phyloP scores from a whole-genome alignment of 345 rosid species.

The Brassica incana region DNA sequence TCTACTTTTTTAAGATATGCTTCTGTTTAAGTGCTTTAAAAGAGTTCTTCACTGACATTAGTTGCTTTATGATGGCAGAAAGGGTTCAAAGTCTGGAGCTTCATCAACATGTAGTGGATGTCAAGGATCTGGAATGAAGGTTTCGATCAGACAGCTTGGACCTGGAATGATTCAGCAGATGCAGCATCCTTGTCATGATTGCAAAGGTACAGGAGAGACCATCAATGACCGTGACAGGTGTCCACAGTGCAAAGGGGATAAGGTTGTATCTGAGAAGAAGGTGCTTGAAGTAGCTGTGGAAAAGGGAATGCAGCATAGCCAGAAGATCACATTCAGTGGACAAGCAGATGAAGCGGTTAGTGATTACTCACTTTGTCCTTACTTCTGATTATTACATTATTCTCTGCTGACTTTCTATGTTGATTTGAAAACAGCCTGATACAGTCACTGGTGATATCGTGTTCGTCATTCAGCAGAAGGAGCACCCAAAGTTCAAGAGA shows the following conservation, averaged over 20 bases:
- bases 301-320: conserved; percentile 88
- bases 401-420: neutral
- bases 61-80: conserved; percentile 45
- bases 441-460: conserved; percentile 74
- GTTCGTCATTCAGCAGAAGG: conserved; percentile 83
- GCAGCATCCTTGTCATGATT: neutral
- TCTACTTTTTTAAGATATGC: conserved; percentile 22
- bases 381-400: neutral
- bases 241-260: conserved; percentile 10
- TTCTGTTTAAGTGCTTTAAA: conserved; percentile 32
- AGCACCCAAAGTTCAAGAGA: conserved; percentile 79
- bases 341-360: conserved; percentile 92
- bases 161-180: neutral
- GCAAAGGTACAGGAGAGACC: neutral
- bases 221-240: neutral
- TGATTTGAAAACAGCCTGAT: conserved; percentile 37
- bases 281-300: conserved; percentile 80
- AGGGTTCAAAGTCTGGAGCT: conserved; percentile 89
- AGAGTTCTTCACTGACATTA: neutral
- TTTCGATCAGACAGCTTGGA: conserved; percentile 36
- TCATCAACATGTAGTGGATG: conserved; percentile 74
- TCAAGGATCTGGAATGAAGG: conserved; percentile 86
- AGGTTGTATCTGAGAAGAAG: conserved; percentile 52
- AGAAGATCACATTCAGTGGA: conserved; percentile 85
- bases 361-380: neutral